Conservation (phyloP, 2,329 filamentous ascomycete species). For the Fusarium palustre region DNA sequence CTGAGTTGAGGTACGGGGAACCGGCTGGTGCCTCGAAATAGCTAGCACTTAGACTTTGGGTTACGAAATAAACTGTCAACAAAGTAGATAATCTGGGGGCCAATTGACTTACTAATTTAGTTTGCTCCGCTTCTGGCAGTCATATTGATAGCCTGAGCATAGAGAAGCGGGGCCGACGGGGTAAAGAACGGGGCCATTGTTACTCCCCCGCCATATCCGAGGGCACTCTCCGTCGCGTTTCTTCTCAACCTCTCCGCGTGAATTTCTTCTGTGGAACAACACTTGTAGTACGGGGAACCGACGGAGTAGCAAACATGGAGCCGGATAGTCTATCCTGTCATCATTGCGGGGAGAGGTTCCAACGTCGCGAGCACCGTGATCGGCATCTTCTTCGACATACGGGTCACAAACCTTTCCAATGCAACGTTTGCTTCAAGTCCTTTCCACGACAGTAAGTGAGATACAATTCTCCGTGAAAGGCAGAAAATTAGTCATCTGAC, state of each 20-base stretch:
- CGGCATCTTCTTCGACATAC: slow-evolving; percentile 4
- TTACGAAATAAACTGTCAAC: no score
- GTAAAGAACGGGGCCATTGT: not conserved
- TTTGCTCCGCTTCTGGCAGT: no score
- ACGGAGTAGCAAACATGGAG: not conserved
- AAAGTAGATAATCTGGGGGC: no score
- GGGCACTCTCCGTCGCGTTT: not conserved
- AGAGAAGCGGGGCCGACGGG: not conserved
- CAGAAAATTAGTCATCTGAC: not conserved
- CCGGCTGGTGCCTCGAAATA: no score
- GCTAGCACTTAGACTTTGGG: no score
- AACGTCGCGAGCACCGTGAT: slow-evolving; percentile 8
- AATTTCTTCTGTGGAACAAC: not conserved
- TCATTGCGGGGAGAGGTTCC: not conserved
- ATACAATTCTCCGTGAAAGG: not conserved
- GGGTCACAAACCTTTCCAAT: not conserved
- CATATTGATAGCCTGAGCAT: no score
- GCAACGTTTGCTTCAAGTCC: not conserved
- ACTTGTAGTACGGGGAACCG: not conserved
- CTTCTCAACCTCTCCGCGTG: no score
- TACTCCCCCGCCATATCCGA: not conserved
- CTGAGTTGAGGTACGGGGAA: not conserved
- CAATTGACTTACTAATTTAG: no score
- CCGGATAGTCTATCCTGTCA: not conserved
- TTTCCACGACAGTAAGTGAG: not conserved